These are phyloP conservation scores for Zarea fungicola DNA, from an alignment of 2,329 filamentous ascomycete species.

Conservation along the genomic window DNA sequence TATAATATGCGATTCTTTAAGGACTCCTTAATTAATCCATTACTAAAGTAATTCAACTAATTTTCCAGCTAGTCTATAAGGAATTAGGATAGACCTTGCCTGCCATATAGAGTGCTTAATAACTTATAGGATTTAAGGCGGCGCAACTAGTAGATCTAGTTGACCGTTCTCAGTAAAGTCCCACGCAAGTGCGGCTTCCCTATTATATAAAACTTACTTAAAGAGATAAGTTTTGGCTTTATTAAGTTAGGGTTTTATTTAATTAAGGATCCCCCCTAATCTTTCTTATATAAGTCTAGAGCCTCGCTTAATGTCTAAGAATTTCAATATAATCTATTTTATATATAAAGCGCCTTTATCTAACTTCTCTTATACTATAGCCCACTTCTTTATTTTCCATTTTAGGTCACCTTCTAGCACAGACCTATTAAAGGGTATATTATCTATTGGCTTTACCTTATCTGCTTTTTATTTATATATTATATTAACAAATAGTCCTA, in stretches of 20 bases:
- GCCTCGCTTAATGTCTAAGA: background rate
- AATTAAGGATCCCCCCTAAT: background rate
- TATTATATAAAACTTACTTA: background rate
- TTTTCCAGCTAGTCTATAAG: background rate
- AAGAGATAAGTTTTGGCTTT: background rate
- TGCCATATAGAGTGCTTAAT: background rate
- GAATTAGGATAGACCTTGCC: background rate
- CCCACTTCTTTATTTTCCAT: background rate
- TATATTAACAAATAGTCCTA: background rate
- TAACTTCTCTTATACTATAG: background rate
- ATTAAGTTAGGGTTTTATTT: background rate
- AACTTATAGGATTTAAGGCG: background rate
- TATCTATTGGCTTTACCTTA: background rate
- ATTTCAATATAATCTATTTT: background rate
- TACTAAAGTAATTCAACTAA: background rate
- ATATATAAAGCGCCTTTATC: background rate
- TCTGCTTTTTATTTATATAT: background rate
- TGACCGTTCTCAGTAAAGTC: background rate
- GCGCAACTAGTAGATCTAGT: background rate
- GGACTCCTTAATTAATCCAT: background rate
- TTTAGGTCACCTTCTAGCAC: background rate
- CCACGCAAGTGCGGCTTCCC: background rate
- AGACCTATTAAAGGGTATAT: background rate
- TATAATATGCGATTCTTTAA: background rate
- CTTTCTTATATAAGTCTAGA: background rate